phyloP scores from a whole-genome alignment of 2,329 filamentous ascomycete species.

The Penicillium sp. region DNA sequence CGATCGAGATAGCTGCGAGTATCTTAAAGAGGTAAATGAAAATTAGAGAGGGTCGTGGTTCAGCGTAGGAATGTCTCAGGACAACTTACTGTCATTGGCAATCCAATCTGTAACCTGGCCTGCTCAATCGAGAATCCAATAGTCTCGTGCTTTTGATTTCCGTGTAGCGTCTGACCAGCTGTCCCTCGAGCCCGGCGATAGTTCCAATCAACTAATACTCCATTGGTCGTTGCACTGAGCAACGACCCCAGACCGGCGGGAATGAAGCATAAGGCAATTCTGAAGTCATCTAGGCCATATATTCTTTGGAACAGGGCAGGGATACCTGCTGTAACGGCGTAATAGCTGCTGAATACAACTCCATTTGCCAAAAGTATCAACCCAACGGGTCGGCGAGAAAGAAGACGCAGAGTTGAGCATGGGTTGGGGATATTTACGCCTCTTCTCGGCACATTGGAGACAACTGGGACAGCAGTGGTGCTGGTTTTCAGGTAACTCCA shows the following conservation, averaged over 20 bases:
- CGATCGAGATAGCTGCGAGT: constrained; percentile 12
- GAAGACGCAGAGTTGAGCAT: constrained; percentile 31
- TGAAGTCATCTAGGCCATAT: constrained; percentile 46
- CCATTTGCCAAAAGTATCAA: constrained; percentile 38
- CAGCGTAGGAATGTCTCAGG: background rate
- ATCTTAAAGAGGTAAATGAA: constrained; percentile 7
- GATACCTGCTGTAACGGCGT: constrained; percentile 44
- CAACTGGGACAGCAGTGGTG: background rate
- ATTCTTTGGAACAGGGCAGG: constrained; percentile 45
- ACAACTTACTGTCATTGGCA: constrained; percentile 25
- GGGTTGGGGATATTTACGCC: constrained; percentile 29
- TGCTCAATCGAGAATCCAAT: constrained; percentile 50
- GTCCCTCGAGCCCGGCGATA: constrained; percentile 58
- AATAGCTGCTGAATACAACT: constrained; percentile 47
- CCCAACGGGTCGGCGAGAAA: constrained; percentile 34
- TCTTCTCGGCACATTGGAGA: background rate
- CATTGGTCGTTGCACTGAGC: constrained; percentile 26
- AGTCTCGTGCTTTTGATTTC: constrained; percentile 57
- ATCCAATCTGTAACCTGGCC: constrained; percentile 33
- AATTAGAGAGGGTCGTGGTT: background rate
- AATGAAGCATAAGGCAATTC: constrained; percentile 41
- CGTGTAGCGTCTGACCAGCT: constrained; percentile 59
- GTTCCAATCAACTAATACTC: constrained; percentile 61
- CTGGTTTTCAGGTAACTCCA: constrained; percentile 3
- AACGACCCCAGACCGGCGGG: constrained; percentile 30